Conservation (phyloP, 2,329 filamentous ascomycete genomes). For the Paecilomyces variotii region DNA sequence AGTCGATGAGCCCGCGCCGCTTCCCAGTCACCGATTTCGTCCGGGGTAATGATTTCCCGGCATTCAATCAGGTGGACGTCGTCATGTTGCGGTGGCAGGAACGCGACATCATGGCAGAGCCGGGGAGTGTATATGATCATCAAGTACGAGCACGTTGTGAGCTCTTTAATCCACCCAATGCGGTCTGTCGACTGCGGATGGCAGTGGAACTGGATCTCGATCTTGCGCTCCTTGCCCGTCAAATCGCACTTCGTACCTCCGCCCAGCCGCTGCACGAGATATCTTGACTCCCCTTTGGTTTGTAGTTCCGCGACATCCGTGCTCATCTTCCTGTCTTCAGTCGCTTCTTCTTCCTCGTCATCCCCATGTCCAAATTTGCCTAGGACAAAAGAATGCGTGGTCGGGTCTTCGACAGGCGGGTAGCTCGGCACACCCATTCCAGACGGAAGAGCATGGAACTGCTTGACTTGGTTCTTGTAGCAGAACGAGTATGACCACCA, state of each 20-base stretch:
- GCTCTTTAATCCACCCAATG: constrained; percentile 89
- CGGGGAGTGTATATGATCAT: constrained; percentile 89
- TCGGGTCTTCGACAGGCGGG: constrained; percentile 69
- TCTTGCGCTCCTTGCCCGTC: constrained; percentile 69
- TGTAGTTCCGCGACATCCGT: constrained; percentile 57
- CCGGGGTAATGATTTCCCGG: constrained; percentile 57
- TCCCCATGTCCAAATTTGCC: constrained; percentile 49
- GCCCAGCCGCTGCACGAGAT: constrained; percentile 72
- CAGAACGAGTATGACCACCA: constrained; percentile 98
- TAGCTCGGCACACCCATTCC: constrained; percentile 58
- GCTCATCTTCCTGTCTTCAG: constrained; percentile 21
- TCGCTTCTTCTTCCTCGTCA: constrained; percentile 20
- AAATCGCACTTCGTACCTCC: constrained; percentile 80
- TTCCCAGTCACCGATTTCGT: constrained; percentile 44
- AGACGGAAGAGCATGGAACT: constrained; percentile 77
- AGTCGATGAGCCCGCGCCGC: constrained; percentile 26
- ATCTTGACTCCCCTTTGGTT: constrained; percentile 74
- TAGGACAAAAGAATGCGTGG: constrained; percentile 67
- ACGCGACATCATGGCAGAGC: constrained; percentile 79
- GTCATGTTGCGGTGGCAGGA: constrained; percentile 70
- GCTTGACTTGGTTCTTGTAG: constrained; percentile 77
- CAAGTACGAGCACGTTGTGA: constrained; percentile 81
- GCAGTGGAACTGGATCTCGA: constrained; percentile 75
- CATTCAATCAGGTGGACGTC: constrained; percentile 71
- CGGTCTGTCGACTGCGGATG: constrained; percentile 66